These are phyloP conservation scores for Astrothelium macrocarpum DNA, from an alignment of 495 filamentous ascomycete species.

Conservation along the genomic window DNA sequence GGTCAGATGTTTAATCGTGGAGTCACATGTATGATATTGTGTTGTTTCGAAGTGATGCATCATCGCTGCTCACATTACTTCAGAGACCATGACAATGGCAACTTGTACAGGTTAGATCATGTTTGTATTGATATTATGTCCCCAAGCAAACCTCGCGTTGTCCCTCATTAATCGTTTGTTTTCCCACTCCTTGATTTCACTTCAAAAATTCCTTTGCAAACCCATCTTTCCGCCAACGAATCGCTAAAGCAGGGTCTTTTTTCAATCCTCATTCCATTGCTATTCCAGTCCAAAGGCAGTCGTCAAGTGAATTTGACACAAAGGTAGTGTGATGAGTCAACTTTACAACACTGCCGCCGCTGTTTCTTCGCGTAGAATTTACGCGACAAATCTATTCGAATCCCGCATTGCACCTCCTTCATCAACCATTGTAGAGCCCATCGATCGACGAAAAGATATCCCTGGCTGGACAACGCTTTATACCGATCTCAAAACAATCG, in stretches of 20 bases:
- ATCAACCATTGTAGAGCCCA: background rate
- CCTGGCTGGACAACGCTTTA: background rate
- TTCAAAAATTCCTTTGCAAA: background rate
- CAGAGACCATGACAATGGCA: background rate
- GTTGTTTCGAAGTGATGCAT: background rate
- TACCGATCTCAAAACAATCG: background rate
- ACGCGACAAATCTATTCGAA: background rate
- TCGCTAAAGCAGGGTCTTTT: background rate
- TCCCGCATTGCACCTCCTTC: background rate
- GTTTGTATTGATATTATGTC: background rate
- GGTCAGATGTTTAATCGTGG: background rate
- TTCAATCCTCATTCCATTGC: background rate
- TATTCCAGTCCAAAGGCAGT: background rate
- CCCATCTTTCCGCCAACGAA: background rate
- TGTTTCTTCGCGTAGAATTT: background rate
- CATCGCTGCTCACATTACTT: background rate
- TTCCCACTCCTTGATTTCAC: background rate
- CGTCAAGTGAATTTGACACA: background rate
- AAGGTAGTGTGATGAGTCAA: background rate
- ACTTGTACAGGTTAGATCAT: background rate
- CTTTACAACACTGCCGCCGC: background rate
- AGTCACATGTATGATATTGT: background rate
- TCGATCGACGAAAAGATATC: conserved; percentile 1
- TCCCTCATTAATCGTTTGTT: background rate
- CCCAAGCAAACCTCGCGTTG: background rate